Percentiles rank a stretch among this genome's conserved stretches.
These are phyloP conservation scores for Saccharomyces hybrid DNA, from an alignment of 1,139 yeast species.

Conservation along the genomic window DNA sequence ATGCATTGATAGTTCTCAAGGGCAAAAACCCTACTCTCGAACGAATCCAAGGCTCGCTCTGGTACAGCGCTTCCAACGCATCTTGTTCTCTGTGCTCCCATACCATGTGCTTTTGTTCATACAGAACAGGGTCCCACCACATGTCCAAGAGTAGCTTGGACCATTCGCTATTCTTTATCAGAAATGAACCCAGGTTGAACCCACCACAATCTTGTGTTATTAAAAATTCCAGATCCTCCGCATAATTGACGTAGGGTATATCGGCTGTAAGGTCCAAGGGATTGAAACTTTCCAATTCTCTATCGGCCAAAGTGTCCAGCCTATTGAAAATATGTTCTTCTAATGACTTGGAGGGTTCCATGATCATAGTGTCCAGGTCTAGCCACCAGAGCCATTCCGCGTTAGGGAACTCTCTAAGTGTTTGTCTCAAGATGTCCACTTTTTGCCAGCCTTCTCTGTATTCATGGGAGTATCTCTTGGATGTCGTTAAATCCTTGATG, in stretches of 20 bases:
- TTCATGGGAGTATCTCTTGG: conserved; percentile 88
- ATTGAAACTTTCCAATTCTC: conserved; percentile 64
- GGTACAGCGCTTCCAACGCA: conserved; percentile 76
- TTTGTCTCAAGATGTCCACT: conserved; percentile 82
- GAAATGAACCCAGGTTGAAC: conserved; percentile 83
- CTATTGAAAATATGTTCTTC: conserved; percentile 70
- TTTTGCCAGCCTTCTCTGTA: conserved; percentile 99
- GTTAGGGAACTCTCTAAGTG: conserved; percentile 89
- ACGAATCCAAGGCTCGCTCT: conserved; percentile 79
- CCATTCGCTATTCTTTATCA: conserved; percentile 82
- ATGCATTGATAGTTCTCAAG: conserved; percentile 74
- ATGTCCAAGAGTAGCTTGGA: conserved; percentile 72
- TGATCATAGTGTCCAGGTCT: conserved; percentile 86
- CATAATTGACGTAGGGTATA: conserved; percentile 68
- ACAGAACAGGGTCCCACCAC: conserved; percentile 98
- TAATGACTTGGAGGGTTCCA: conserved; percentile 84
- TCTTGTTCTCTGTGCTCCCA: conserved; percentile 99
- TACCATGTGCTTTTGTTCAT: conserved; percentile 94
- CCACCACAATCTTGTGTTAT: conserved; percentile 97
- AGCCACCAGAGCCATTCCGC: conserved; percentile 99
- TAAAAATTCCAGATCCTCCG: conserved; percentile 64
- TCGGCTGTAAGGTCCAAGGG: conserved; percentile 63
- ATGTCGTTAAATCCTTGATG: conserved; percentile 80
- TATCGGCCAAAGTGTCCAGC: conserved; percentile 59
- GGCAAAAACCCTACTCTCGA: conserved; percentile 83